phyloP scores from a whole-genome alignment of 345 rosid species.

The Boechera stricta region DNA sequence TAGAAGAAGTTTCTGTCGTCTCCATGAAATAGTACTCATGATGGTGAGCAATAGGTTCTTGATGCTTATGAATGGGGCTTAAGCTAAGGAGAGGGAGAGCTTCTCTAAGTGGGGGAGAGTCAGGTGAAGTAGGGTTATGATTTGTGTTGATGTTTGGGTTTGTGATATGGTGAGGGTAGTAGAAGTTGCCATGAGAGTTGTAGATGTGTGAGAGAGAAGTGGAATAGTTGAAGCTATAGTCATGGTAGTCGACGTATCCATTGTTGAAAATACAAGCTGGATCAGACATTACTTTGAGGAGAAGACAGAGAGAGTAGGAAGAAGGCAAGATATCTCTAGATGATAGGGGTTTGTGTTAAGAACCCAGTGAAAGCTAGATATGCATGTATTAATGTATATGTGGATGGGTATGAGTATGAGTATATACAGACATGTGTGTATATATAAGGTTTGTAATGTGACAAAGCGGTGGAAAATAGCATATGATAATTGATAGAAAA shows the following conservation, averaged over 20 bases:
- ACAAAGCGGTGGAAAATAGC: conserved; percentile 51
- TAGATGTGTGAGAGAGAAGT: conserved; percentile 48
- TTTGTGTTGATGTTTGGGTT: conserved; percentile 37
- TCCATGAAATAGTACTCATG: conserved; percentile 55
- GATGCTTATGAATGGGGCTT: conserved; percentile 65
- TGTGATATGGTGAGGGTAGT: conserved; percentile 42
- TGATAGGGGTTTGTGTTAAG: conserved; percentile 33
- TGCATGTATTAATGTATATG: conserved; percentile 29
- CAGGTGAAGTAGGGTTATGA: conserved; percentile 40
- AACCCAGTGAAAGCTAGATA: conserved; percentile 40
- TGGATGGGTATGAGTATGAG: conserved; percentile 1
- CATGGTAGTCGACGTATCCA: conserved; percentile 56
- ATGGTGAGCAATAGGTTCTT: conserved; percentile 42
- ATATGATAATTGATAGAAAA: conserved; percentile 44
- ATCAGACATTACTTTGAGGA: conserved; percentile 61
- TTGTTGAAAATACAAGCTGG: conserved; percentile 58
- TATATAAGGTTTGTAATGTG: conserved; percentile 53
- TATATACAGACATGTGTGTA: conserved; percentile 27
- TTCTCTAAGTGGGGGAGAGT: conserved; percentile 83
- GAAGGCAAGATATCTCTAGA: conserved; percentile 24
- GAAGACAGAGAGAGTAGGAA: conserved; percentile 28
- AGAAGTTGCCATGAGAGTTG: conserved; percentile 41
- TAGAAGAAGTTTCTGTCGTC: conserved; percentile 39
- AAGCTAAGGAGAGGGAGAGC: conserved; percentile 89
- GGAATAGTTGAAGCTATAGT: conserved; percentile 51